Evolutionary conservation across 2,329 filamentous ascomycete species (phyloP).

Genomic region (Cytospora piceicola): DNA sequence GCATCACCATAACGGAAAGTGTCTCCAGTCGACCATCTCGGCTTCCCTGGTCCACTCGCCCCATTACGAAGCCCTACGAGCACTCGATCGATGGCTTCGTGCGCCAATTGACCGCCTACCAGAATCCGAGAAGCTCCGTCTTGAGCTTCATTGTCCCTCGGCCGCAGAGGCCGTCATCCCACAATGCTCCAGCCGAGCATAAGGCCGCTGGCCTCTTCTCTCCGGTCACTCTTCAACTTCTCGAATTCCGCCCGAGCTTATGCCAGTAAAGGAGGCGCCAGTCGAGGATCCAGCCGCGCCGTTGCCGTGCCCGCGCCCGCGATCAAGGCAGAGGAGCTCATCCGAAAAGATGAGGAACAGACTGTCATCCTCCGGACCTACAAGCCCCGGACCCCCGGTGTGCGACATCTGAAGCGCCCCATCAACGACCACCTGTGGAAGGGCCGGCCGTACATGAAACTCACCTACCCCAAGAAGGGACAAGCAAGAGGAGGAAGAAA

Average conservation of each 20-base stretch:
- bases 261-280: constrained; percentile 35
- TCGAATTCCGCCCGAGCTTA: constrained; percentile 30
- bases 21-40: constrained; percentile 4
- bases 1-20: constrained; percentile 10
- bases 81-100: constrained; percentile 21
- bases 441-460: constrained; percentile 76
- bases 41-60: constrained; percentile 13
- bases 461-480: constrained; percentile 92
- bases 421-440: constrained; percentile 98
- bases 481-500: constrained; percentile 93
- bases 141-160: constrained; percentile 20
- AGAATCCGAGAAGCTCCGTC: constrained; percentile 22
- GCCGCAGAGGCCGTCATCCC: constrained; percentile 12
- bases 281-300: constrained; percentile 21
- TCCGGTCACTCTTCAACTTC: constrained; percentile 30
- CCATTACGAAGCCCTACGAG: constrained; percentile 1
- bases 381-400: constrained; percentile 89
- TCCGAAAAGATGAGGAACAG: constrained; percentile 38
- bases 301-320: constrained; percentile 9
- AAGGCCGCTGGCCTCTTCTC: constrained; percentile 48
- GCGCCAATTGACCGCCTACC: constrained; percentile 24
- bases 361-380: constrained; percentile 74
- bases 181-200: constrained; percentile 70
- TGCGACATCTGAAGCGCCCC: constrained; percentile 87
- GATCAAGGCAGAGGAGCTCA: constrained; percentile 19